phyloP scores from a whole-genome alignment of 305 asterid genomes.

The Solanum hybrid region DNA sequence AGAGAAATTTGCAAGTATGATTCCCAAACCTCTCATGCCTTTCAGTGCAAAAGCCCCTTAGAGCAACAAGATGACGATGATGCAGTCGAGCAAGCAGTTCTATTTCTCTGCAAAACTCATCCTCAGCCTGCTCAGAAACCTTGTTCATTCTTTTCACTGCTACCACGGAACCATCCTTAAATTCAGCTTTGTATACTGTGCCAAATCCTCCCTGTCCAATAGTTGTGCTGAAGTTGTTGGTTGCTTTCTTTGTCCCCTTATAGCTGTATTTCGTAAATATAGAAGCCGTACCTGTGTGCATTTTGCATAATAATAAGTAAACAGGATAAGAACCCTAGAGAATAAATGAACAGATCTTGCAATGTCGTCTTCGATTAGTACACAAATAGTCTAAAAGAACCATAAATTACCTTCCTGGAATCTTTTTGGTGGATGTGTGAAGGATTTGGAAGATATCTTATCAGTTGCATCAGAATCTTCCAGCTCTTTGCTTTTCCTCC shows the following conservation, averaged over 20 bases:
- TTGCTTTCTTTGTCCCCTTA: conserved; percentile 81
- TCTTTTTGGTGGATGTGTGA: conserved; percentile 41
- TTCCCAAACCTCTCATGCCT: conserved; percentile 57
- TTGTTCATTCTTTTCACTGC: conserved; percentile 93
- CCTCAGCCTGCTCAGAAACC: conserved; percentile 86
- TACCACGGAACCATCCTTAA: conserved; percentile 51
- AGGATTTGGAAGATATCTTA: conserved; percentile 32
- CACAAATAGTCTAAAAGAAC: conserved; percentile 2
- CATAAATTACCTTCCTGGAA: conserved; percentile 54
- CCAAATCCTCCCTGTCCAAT: conserved; percentile 98
- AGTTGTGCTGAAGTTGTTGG: conserved; percentile 55
- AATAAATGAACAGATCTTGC: conserved; percentile 2
- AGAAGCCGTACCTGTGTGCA: conserved; percentile 55
- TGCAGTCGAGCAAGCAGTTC: conserved; percentile 96
- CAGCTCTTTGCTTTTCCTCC: conserved; percentile 57
- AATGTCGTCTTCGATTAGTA: background rate
- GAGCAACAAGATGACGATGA: conserved; percentile 94
- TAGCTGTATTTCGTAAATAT: conserved; percentile 84
- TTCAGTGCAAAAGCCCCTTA: conserved; percentile 75
- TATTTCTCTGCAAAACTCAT: conserved; percentile 81
- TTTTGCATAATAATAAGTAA: conserved; percentile 13
- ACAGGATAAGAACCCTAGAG: background rate
- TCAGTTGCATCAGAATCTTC: conserved; percentile 35
- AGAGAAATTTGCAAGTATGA: background rate
- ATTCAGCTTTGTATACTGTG: conserved; percentile 75